These are phyloP conservation scores for Pichia cactophila DNA, from an alignment of 1,139 yeast species.

Conservation along the genomic window DNA sequence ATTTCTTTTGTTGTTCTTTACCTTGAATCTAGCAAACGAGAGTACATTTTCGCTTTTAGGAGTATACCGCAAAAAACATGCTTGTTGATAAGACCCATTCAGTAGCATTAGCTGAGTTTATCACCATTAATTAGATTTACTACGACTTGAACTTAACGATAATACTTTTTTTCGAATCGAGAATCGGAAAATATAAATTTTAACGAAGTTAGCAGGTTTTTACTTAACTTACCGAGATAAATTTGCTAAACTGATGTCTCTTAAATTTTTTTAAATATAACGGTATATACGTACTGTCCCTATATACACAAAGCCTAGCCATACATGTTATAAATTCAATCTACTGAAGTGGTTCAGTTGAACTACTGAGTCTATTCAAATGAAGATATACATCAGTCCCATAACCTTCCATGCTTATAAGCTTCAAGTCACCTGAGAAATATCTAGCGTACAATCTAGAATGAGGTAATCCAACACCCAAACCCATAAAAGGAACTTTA, in stretches of 20 bases:
- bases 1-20: no score
- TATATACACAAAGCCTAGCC: background rate
- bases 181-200: no score
- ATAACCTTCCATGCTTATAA: constrained; percentile 88
- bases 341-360: constrained; percentile 37
- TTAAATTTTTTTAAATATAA: no score
- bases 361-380: constrained; percentile 50
- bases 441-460: constrained; percentile 81
- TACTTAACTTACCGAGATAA: no score
- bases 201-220: no score
- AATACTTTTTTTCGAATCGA: no score
- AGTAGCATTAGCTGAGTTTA: background rate
- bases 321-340: no score
- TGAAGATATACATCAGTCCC: constrained; percentile 91
- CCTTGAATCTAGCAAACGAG: background rate
- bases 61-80: background rate
- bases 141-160: no score
- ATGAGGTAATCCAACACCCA: constrained; percentile 87
- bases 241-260: no score
- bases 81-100: background rate
- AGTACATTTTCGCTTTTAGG: background rate
- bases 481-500: constrained; percentile 92
- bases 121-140: no score
- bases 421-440: constrained; percentile 83
- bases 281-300: background rate